Evolutionary conservation across 805 yeast genomes (phyloP).

Genomic region (Metschnikowia borealis): DNA sequence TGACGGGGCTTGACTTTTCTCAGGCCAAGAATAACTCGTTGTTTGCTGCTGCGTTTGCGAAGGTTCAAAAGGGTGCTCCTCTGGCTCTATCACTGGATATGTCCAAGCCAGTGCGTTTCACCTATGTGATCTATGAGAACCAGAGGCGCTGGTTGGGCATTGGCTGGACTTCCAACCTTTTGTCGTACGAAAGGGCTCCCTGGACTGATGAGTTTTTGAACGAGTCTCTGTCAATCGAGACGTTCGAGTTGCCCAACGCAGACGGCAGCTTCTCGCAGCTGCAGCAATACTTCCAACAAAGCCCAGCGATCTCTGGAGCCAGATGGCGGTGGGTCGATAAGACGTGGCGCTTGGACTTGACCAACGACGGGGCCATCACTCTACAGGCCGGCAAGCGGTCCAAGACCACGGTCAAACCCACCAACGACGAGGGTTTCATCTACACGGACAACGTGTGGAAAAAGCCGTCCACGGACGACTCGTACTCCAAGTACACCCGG

Average conservation of each 20-base stretch:
- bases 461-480: slow-evolving; percentile 80
- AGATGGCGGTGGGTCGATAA: slow-evolving; percentile 94
- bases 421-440: slow-evolving; percentile 77
- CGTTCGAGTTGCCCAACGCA: slow-evolving; percentile 76
- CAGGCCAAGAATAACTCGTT: slow-evolving; percentile 42
- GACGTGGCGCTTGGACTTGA: slow-evolving; percentile 85
- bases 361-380: slow-evolving; percentile 82
- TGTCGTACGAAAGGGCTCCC: slow-evolving; percentile 89
- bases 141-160: slow-evolving; percentile 97
- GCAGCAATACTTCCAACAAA: slow-evolving; percentile 22
- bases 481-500: slow-evolving; percentile 87
- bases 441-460: slow-evolving; percentile 95
- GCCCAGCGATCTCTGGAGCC: slow-evolving; percentile 53
- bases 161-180: slow-evolving; percentile 92
- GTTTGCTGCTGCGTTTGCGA: slow-evolving; percentile 53
- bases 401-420: slow-evolving; percentile 64
- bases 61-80: slow-evolving; percentile 36
- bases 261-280: slow-evolving; percentile 33
- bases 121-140: slow-evolving; percentile 89
- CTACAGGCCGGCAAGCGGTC: slow-evolving; percentile 55
- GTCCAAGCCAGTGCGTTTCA: slow-evolving; percentile 63
- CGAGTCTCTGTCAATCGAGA: slow-evolving; percentile 73
- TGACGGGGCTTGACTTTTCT: slow-evolving; percentile 81
- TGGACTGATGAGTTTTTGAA: slow-evolving; percentile 97
- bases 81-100: slow-evolving; percentile 11